Base-by-base conservation (phyloP, 2,329 filamentous ascomycete genomes). In the Microdochium nivale region DNA sequence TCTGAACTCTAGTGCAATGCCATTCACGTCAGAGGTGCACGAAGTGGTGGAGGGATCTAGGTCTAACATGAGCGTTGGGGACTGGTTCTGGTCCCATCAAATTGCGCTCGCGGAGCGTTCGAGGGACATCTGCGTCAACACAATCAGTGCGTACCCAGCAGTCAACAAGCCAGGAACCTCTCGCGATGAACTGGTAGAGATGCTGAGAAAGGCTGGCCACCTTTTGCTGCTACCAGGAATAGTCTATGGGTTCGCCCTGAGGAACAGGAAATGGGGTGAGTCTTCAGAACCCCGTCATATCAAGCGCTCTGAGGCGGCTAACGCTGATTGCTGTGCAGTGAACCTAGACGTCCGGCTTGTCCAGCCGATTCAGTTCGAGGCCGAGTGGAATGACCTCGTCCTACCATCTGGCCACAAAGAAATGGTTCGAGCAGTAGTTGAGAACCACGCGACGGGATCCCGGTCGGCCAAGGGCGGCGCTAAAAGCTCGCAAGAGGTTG, bases 331-430 rank as follows among this genome's bases (percentile, higher is more conserved):
- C n/a, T n/a, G 9, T 5, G 11, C 35, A 40, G 35, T 40, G 7
- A 11, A 40, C n/a, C 19, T 40, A n/a, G 35, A 40, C 16, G 35
- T 40, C 19, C 35, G 35, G 7, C 35, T 13, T 19, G 35, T 40
- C 7, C 35, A 40, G 35, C 35, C 35, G 9, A 40, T 40, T n/a
- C 35, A 40, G n/a, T n/a, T 40, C 16, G 35, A 40, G 19, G 35
- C 35, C 19, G 35, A 40, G n/a, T 40, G 35, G 35, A 19, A 40
- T n/a, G 35, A 40, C 16, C 19, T 73, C 0, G 63, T 66, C 16
- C 70, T 73, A 50, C 61, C 68, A 46, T 54, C 58, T n/a, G 67
- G 70, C 19, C 68, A 73, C 58, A 72, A 72, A 56, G 65, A 69
- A 23, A 67, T 72, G 11, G 68, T 73, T 0, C 67, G 67, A 0